These are phyloP conservation scores for Phytopythium boreale DNA, from an alignment of 352 stramenopile genomes.

Conservation along the genomic window DNA sequence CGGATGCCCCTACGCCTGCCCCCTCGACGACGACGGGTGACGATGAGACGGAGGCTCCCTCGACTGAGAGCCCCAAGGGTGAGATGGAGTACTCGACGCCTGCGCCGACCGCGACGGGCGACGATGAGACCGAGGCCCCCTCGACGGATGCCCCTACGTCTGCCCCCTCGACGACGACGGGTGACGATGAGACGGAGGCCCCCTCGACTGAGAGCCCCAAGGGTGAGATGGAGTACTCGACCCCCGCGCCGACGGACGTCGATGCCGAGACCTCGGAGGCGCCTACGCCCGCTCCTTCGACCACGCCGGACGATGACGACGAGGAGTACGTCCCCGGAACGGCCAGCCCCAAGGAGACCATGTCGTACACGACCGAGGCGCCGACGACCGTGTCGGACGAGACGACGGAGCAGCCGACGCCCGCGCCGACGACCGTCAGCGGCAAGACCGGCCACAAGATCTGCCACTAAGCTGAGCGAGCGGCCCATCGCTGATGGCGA, in stretches of 20 bases:
- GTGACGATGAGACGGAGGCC: neutral
- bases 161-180: neutral
- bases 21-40: neutral
- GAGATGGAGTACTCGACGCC: neutral
- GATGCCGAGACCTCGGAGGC: neutral
- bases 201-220: neutral
- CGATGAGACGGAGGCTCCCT: neutral
- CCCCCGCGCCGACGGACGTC: neutral
- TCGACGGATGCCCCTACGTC: neutral
- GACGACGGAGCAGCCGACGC: constrained; percentile 1
- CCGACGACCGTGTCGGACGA: neutral
- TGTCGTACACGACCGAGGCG: neutral
- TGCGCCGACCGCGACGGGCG: neutral
- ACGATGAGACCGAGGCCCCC: neutral
- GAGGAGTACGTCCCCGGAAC: constrained; percentile 1
- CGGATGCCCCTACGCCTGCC: neutral
- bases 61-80: neutral
- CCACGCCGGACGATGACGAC: neutral
- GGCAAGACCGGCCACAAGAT: constrained; percentile 9
- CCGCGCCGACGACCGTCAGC: constrained; percentile 1
- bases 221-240: neutral
- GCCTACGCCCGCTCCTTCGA: constrained; percentile 7
- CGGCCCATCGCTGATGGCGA: too few relatives aligned
- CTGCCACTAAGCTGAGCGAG: neutral
- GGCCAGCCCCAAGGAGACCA: neutral